Percentiles rank a stretch among this genome's conserved stretches.
Conservation (phyloP, 2,329 filamentous ascomycete species). For the Colletotrichum simmondsii region DNA sequence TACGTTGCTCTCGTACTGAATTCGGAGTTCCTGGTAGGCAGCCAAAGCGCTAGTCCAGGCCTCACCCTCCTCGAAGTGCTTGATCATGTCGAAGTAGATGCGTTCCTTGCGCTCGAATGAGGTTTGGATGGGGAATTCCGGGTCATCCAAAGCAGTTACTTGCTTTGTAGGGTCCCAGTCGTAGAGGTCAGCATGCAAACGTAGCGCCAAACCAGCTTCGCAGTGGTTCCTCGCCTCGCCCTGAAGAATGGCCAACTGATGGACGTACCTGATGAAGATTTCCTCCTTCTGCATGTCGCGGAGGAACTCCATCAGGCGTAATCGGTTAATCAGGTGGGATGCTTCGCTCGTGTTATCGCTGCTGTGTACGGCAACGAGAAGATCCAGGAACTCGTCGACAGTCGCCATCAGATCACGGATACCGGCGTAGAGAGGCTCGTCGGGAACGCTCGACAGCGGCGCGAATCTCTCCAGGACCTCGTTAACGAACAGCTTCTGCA, state of each 20-base stretch:
- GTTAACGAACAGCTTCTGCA: conserved; percentile 91
- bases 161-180: conserved; percentile 83
- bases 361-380: conserved; percentile 89
- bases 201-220: conserved; percentile 88
- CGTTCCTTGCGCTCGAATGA: conserved; percentile 93
- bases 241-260: conserved; percentile 87
- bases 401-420: conserved; percentile 84
- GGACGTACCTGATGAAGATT: conserved; percentile 95
- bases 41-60: conserved; percentile 90
- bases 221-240: conserved; percentile 80
- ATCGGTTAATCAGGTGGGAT: conserved; percentile 85
- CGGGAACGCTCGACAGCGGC: conserved; percentile 70
- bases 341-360: conserved; percentile 79
- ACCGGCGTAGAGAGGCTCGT: conserved; percentile 80
- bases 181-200: conserved; percentile 92
- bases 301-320: conserved; percentile 94
- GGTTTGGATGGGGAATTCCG: conserved; percentile 83
- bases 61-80: conserved; percentile 92
- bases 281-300: conserved; percentile 97
- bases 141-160: conserved; percentile 75
- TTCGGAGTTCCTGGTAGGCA: conserved; percentile 89
- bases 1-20: conserved; percentile 89
- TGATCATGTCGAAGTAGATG: conserved; percentile 94
- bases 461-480: conserved; percentile 87
- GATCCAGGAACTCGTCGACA: conserved; percentile 89